Evolutionary conservation across 1,284 basidiomycete genomes (phyloP), one percentile per base, ranked within the genome.

Genomic region (Trichosporon coremiiforme): DNA sequence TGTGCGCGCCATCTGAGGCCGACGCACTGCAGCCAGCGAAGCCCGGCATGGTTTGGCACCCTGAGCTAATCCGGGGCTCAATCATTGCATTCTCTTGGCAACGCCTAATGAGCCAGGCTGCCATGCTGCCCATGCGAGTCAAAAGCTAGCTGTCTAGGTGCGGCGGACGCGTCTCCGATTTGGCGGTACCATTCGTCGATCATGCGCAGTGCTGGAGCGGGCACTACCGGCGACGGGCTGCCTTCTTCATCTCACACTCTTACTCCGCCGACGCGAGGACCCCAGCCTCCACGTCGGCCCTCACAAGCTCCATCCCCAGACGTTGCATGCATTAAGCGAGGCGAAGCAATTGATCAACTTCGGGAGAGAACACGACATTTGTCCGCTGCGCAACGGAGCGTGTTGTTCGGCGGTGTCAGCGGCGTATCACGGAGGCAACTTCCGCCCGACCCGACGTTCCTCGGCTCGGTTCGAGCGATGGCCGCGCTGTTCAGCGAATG

Each of bases 61-160:
- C 57, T 62, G 57, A 62, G 9, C 29, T 62, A 62, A 62, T 62
- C 57, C 57, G 57, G 57, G 57, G 57, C 57, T 62, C 57, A 62
- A 62, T 33, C 55, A 9, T 12, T 2, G 15, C 31, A 9, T 62
- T 62, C 20, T 62, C 57, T 62, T 62, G 57, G 57, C 57, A 62
- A 62, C 57, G 29, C 29, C 25, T 38, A 15, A 22, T 15, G 22
- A 31, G 45, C 45, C 33, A 35, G 6, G 33, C 33, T 35, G 33
- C 33, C 47, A 50, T 53, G 50, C 50, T 22, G 50, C 50, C 50
- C 50, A 20, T 47, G 9, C 50, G n/a, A 53, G 50, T 12, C 50
- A 53, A 53, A 20, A 53, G 20, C 57, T 35, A 60, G 29, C 55
- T 13, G 13, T 13, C 6, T 35, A 35, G 33, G 33, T 35, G 33